Percentiles rank a stretch among this genome's conserved stretches.
Conservation (phyloP, 441 rosid species). For the Pelargonium cotyledonis region DNA sequence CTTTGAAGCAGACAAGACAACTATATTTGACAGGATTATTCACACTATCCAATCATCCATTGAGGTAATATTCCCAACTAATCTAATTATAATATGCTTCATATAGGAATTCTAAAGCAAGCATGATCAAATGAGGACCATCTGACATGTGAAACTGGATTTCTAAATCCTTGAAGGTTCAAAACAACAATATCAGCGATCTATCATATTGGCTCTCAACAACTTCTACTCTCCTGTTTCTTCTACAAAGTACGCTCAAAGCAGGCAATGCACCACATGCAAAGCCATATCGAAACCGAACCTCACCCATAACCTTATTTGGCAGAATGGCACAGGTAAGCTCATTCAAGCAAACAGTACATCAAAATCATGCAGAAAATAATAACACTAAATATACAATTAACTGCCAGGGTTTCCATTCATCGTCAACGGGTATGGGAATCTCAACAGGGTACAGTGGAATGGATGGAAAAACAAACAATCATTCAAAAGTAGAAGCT, state of each 20-base stretch:
- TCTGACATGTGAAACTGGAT: slow-evolving; percentile 12
- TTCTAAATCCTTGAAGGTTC: slow-evolving; percentile 30
- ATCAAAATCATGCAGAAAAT: slow-evolving; percentile 13
- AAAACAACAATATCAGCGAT: slow-evolving; percentile 41
- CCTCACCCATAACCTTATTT: slow-evolving; percentile 42
- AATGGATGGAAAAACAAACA: slow-evolving; percentile 38
- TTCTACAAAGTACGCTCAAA: slow-evolving; percentile 56
- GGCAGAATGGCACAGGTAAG: slow-evolving; percentile 53
- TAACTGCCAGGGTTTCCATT: slow-evolving; percentile 36
- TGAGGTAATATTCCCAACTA: slow-evolving; percentile 36
- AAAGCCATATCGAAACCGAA: slow-evolving; percentile 37
- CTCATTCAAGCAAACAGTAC: slow-evolving; percentile 19
- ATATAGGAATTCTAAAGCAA: neutral
- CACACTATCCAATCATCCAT: slow-evolving; percentile 46
- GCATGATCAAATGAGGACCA: neutral
- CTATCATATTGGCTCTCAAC: slow-evolving; percentile 69
- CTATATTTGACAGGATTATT: slow-evolving; percentile 54
- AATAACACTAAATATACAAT: slow-evolving; percentile 15
- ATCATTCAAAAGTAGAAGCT: slow-evolving; percentile 53
- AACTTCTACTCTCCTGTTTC: slow-evolving; percentile 53
- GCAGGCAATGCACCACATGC: slow-evolving; percentile 36
- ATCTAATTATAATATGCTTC: neutral
- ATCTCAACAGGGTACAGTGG: slow-evolving; percentile 49
- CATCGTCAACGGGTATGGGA: slow-evolving; percentile 42
- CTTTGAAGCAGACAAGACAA: slow-evolving; percentile 64